Conservation (phyloP, 2,329 filamentous ascomycete genomes). For the Aspergillus ochraceoroseus region DNA sequence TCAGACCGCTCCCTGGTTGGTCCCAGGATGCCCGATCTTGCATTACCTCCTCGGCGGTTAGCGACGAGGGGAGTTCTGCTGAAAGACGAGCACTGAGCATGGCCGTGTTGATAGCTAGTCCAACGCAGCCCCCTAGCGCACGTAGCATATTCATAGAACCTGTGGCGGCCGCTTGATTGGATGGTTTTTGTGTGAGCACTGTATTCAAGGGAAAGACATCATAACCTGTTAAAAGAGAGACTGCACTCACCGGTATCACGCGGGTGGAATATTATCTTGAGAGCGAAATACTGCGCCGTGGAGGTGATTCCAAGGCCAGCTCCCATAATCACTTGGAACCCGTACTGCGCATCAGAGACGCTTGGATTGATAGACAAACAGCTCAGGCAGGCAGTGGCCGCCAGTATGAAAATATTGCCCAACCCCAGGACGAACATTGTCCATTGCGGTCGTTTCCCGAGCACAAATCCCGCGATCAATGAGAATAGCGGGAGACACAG, state of each 20-base stretch:
- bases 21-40: too few relatives aligned
- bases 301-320: neutral
- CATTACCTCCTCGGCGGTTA: neutral
- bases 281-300: neutral
- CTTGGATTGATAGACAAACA: neutral
- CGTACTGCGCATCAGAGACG: neutral
- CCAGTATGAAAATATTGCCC: neutral
- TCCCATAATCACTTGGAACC: neutral
- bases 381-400: neutral
- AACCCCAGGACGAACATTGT: neutral
- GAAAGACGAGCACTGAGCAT: neutral
- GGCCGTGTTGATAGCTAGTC: neutral
- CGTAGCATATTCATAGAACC: conserved; percentile 3
- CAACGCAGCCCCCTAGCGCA: neutral
- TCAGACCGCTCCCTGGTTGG: neutral
- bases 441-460: neutral
- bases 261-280: neutral
- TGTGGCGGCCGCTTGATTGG: neutral
- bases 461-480: neutral
- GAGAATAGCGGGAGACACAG: neutral
- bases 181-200: too few relatives aligned
- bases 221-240: too few relatives aligned
- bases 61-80: neutral
- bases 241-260: neutral
- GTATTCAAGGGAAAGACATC: too few relatives aligned